phyloP scores from a whole-genome alignment of 768 basidiomycete species.

The Amyloporia xantha region DNA sequence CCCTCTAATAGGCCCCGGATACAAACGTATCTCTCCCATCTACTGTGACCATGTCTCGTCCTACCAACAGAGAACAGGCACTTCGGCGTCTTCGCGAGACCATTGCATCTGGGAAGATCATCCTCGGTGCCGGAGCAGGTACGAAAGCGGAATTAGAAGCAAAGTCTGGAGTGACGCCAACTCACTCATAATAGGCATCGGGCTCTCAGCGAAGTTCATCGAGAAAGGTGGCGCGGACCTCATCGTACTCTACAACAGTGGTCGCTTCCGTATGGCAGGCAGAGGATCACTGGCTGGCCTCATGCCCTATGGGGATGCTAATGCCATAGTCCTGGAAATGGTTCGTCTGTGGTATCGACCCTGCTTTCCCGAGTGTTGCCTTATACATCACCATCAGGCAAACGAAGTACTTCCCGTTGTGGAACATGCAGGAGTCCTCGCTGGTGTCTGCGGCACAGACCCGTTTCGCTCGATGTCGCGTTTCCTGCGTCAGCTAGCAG shows the following conservation, averaged over 20 bases:
- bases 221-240: conserved; percentile 16
- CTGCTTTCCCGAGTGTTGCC: not conserved
- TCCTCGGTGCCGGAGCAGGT: conserved; percentile 14
- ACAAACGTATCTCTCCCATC: not conserved
- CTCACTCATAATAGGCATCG: conserved; percentile 8
- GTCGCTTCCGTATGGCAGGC: conserved; percentile 15
- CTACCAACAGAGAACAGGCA: conserved; percentile 10
- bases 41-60: conserved; percentile 7
- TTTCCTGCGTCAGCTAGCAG: conserved; percentile 13
- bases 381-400: conserved; percentile 4
- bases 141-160: not conserved
- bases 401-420: conserved; percentile 15
- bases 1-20: too few species aligned
- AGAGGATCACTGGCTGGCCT: conserved; percentile 12
- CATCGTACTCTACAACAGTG: conserved; percentile 16
- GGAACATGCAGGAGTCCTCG: conserved; percentile 9
- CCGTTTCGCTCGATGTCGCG: conserved; percentile 16
- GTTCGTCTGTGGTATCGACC: not conserved
- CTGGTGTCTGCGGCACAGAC: conserved; percentile 17
- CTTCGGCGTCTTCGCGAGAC: conserved; percentile 11
- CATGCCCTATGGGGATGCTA: conserved; percentile 16
- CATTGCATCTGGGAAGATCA: conserved; percentile 8
- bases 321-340: conserved; percentile 14
- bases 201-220: conserved; percentile 13
- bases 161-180: not conserved